phyloP scores from a whole-genome alignment of 352 stramenopile species.

The Plasmopara viticola region DNA sequence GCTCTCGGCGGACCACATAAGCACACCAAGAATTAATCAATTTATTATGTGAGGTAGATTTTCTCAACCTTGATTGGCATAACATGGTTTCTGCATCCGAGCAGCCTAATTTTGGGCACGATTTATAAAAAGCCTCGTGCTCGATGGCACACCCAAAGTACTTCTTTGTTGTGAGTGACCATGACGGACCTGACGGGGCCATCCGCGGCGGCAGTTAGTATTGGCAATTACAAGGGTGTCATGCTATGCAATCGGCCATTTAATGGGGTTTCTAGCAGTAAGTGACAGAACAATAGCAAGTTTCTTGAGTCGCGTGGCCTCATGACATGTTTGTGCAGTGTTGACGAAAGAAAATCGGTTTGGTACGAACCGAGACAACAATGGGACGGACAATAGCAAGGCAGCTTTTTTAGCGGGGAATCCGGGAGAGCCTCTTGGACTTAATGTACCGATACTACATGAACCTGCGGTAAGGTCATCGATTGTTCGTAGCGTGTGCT shows the following conservation, averaged over 20 bases:
- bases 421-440: constrained; percentile 54
- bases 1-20: constrained; percentile 28
- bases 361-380: constrained; percentile 33
- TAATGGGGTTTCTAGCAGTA: constrained; percentile 79
- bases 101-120: no score
- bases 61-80: not conserved
- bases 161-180: not conserved
- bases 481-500: constrained; percentile 3
- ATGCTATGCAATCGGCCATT: constrained; percentile 94
- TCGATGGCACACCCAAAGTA: not conserved
- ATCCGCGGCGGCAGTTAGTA: constrained; percentile 55
- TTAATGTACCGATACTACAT: constrained; percentile 76
- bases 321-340: constrained; percentile 22
- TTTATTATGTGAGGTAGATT: constrained; percentile 18
- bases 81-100: not conserved
- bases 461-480: constrained; percentile 43
- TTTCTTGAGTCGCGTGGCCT: not conserved
- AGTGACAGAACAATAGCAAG: constrained; percentile 6
- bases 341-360: constrained; percentile 45
- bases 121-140: not conserved
- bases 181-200: constrained; percentile 33
- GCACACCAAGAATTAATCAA: constrained; percentile 29
- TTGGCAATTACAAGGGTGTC: constrained; percentile 94
- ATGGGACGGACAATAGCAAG: constrained; percentile 44
- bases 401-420: constrained; percentile 69